A percentile compares a stretch with the other conserved stretches of the same genome.
phyloP scores from a whole-genome alignment of 1,284 basidiomycete genomes.

The Ustilago nuda region DNA sequence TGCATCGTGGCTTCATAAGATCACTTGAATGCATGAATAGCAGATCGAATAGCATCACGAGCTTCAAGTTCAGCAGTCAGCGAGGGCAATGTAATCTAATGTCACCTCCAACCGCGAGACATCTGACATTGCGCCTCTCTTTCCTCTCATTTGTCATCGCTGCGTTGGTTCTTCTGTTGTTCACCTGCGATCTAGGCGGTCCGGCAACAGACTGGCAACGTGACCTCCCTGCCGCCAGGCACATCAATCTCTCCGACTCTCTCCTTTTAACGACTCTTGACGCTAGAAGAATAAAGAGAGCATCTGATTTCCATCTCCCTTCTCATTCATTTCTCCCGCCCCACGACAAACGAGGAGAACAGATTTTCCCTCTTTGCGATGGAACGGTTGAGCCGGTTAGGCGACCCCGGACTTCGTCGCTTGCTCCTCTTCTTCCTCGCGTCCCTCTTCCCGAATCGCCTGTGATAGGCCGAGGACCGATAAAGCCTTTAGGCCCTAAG shows the following conservation, averaged over 20 bases:
- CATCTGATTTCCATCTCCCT: neutral
- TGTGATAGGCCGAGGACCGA: constrained; percentile 17
- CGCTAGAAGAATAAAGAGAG: constrained; percentile 1
- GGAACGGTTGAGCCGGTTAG: neutral
- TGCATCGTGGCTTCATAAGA: constrained; percentile 7
- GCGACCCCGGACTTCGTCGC: constrained; percentile 8
- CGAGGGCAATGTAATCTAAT: constrained; percentile 8
- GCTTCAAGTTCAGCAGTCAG: neutral
- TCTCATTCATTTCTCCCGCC: neutral
- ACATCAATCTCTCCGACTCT: neutral
- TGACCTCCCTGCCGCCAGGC: neutral
- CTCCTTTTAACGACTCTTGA: neutral
- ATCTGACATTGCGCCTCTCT: neutral
- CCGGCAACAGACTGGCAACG: neutral
- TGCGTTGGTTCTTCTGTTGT: neutral
- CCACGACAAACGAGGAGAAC: neutral
- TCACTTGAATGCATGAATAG: neutral
- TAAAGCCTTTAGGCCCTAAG: constrained; percentile 4
- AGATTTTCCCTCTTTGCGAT: neutral
- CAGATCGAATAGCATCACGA: neutral
- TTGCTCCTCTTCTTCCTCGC: constrained; percentile 5
- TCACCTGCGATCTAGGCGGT: neutral
- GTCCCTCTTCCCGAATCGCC: neutral
- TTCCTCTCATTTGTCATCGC: neutral
- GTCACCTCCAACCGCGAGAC: constrained; percentile 10